Percentiles rank a stretch among this genome's conserved stretches.
Conservation (phyloP, 768 basidiomycete species). For the Termitomyces sp. region DNA sequence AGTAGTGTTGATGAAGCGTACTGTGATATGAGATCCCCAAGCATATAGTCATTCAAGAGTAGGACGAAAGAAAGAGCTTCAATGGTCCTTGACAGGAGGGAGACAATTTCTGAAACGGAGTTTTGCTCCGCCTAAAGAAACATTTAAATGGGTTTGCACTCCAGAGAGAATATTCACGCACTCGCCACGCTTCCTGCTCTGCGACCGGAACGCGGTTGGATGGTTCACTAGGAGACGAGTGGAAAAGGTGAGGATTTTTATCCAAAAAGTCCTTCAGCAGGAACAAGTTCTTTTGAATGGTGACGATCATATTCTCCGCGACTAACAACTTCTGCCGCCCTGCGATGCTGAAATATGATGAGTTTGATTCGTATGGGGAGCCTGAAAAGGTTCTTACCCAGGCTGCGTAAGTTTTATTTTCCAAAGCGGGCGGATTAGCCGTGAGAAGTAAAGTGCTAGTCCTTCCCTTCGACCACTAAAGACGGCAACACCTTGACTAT, state of each 20-base stretch:
- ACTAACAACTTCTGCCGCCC: constrained; percentile 60
- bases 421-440: constrained; percentile 88
- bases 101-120: constrained; percentile 75
- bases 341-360: constrained; percentile 30
- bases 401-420: constrained; percentile 69
- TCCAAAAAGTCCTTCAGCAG: constrained; percentile 75
- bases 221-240: constrained; percentile 73
- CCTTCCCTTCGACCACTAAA: constrained; percentile 91
- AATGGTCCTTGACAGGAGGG: constrained; percentile 79
- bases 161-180: constrained; percentile 27
- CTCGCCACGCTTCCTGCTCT: constrained; percentile 91
- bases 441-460: constrained; percentile 80
- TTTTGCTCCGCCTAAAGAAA: constrained; percentile 68
- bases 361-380: background rate
- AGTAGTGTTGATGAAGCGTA: constrained; percentile 35
- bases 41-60: constrained; percentile 86
- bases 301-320: constrained; percentile 59
- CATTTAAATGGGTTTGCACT: constrained; percentile 6
- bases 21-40: constrained; percentile 83
- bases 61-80: constrained; percentile 95
- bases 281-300: constrained; percentile 77
- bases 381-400: constrained; percentile 41
- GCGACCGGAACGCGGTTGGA: constrained; percentile 54
- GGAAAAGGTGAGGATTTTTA: constrained; percentile 84
- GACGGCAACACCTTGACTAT: constrained; percentile 68